Conservation (phyloP, 306 rosid species). For the Gynostemma pentaphyllum region DNA sequence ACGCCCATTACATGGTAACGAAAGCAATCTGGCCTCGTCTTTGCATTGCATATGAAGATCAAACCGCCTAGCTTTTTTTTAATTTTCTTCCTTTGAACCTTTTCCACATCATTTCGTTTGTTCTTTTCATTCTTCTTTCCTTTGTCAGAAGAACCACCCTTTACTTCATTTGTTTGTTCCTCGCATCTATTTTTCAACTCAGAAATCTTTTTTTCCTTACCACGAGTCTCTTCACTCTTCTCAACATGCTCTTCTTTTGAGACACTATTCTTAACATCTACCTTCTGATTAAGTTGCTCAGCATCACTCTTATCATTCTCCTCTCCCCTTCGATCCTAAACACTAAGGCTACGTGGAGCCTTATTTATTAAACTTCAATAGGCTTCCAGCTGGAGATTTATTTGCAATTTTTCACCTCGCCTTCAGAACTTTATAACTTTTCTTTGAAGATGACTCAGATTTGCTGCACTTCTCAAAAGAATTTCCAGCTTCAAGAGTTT, state of each 20-base stretch:
- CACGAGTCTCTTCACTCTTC: constrained; percentile 21
- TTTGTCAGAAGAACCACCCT: constrained; percentile 17
- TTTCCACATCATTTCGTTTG: constrained; percentile 13
- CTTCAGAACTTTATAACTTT: background rate
- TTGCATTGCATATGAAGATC: constrained; percentile 86
- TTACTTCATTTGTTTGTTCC: constrained; percentile 20
- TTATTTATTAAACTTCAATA: background rate
- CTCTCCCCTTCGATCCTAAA: constrained; percentile 13
- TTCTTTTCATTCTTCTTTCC: background rate
- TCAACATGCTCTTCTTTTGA: constrained; percentile 12
- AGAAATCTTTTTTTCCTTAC: constrained; percentile 13
- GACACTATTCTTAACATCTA: constrained; percentile 17
- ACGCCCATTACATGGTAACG: constrained; percentile 63
- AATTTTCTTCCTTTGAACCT: constrained; percentile 10
- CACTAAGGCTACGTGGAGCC: too few relatives aligned
- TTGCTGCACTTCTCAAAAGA: background rate
- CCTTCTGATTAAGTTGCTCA: constrained; percentile 15
- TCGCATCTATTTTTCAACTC: constrained; percentile 17
- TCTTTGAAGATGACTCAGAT: background rate
- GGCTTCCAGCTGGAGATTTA: constrained; percentile 1
- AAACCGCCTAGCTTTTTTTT: constrained; percentile 61
- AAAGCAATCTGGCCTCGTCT: constrained; percentile 83
- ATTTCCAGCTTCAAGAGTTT: background rate
- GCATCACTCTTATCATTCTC: constrained; percentile 5
- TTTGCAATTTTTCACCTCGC: constrained; percentile 3